These are phyloP conservation scores for Plasmodium gonderi DNA, from an alignment of 169 alveolate species.

Conservation along the genomic window DNA sequence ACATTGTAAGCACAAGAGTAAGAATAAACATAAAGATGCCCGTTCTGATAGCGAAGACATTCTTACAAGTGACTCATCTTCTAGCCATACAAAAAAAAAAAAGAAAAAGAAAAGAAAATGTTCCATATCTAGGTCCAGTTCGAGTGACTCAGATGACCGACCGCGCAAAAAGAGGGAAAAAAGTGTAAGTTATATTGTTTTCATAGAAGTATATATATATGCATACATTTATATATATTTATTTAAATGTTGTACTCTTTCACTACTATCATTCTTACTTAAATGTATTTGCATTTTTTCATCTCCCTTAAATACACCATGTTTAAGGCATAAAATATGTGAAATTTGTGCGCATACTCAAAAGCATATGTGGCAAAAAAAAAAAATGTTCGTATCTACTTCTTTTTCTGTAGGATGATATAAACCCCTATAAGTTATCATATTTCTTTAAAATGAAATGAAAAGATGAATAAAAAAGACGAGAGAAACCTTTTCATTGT, in stretches of 20 bases:
- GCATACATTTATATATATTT: background rate
- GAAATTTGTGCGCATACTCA: background rate
- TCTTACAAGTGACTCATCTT: background rate
- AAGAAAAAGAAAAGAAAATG: constrained; percentile 7
- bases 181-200: constrained; percentile 25
- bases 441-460: constrained; percentile 72
- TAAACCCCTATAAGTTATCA: constrained; percentile 68
- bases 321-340: too few relatives aligned
- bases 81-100: constrained; percentile 18
- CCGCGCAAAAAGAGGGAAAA: constrained; percentile 39
- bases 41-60: constrained; percentile 30
- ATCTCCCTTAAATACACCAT: too few relatives aligned
- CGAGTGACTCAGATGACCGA: constrained; percentile 31
- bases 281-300: background rate
- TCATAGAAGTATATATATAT: background rate
- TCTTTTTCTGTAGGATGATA: constrained; percentile 36
- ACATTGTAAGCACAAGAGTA: background rate
- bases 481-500: background rate
- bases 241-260: background rate
- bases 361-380: background rate
- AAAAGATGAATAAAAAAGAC: background rate
- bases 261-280: background rate
- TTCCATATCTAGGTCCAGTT: constrained; percentile 9
- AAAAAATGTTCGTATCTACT: too few relatives aligned
- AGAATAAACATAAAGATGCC: background rate